phyloP scores from a whole-genome alignment of 1,139 yeast species.

The Tardiomyces blankii region DNA sequence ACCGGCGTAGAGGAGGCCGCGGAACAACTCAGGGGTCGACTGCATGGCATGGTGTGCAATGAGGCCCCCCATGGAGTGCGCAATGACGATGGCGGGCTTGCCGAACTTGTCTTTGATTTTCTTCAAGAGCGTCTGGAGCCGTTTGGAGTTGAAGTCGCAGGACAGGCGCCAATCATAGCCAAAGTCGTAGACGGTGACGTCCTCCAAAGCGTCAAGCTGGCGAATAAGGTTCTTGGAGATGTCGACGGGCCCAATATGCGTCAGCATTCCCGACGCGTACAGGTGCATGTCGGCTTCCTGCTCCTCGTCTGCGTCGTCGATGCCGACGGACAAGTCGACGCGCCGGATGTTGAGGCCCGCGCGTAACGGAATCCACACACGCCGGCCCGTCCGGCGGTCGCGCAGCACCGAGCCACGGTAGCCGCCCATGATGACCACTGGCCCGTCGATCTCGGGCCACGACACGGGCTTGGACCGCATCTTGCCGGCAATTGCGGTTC shows the following conservation, averaged over 20 bases:
- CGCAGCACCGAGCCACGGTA: constrained; percentile 77
- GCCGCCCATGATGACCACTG: constrained; percentile 74
- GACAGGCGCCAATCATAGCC: constrained; percentile 91
- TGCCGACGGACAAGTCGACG: constrained; percentile 63
- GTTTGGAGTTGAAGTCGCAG: constrained; percentile 41
- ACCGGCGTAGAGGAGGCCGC: constrained; percentile 74
- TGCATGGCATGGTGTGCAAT: constrained; percentile 73
- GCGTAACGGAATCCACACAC: constrained; percentile 81
- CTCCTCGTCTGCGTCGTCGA: constrained; percentile 54
- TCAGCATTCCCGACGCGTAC: constrained; percentile 66
- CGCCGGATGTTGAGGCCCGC: constrained; percentile 72
- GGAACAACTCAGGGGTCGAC: constrained; percentile 50
- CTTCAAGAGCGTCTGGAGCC: constrained; percentile 38
- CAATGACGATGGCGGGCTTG: constrained; percentile 53
- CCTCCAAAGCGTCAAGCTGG: constrained; percentile 44
- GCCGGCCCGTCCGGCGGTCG: constrained; percentile 48
- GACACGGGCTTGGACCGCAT: constrained; percentile 18
- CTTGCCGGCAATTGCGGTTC: constrained; percentile 47
- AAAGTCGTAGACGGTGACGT: constrained; percentile 55
- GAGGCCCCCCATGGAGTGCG: constrained; percentile 92
- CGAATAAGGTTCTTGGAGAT: constrained; percentile 52
- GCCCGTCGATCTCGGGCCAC: constrained; percentile 49
- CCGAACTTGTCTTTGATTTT: constrained; percentile 27
- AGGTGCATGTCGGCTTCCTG: constrained; percentile 33
- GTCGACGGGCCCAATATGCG: constrained; percentile 83